Evolutionary conservation across 495 filamentous ascomycete species (phyloP), one percentile per base, ranked within the genome.

Genomic region (Podospora didyma): DNA sequence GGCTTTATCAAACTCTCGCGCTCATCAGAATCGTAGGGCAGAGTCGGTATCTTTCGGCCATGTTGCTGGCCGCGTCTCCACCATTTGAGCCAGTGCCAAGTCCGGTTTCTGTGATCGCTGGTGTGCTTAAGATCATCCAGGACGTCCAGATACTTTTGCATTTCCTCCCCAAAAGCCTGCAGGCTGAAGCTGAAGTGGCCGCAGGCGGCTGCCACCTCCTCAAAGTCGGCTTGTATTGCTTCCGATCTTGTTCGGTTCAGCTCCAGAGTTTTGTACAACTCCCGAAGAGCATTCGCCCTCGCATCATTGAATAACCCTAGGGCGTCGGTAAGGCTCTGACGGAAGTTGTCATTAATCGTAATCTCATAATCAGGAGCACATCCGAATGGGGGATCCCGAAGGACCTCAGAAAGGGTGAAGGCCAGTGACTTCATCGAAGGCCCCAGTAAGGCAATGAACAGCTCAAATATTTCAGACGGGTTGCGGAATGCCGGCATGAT

Each of bases 391-490:
- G 96, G 82, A 42, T 96, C 90, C 22, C 90, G 85, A 12, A 98
- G 84, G 21, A 96, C 90, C 57, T 92, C 86, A 34, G 88, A 88
- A 34, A 97, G 78, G 0, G 94, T 98, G 55, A 88, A 91, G 11
- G 91, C 91, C 28, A 98, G 78, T 0, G 92, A 96, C 68, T 95
- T 94, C 90, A 97, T 96, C 1, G 91, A 92, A 1, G 94, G 93
- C 0, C 94, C 94, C 35, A 98, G 73, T 59, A 93, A 84, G 14
- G 75, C 75, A 35, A 98, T 96, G 65, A 98, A 98, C 7, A 86
- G 74, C 7, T 88, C 84, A 63, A 97, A 97, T 49, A 97, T 91
- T 31, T 93, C 89, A 0, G 86, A 79, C 14, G 88, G 82, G 46
- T 81, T 84, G 48, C 66, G 72, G 23, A 75, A 74, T 1, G 73